phyloP scores from a whole-genome alignment of 2,329 filamentous ascomycete genomes.

The Aspergillus sp. region DNA sequence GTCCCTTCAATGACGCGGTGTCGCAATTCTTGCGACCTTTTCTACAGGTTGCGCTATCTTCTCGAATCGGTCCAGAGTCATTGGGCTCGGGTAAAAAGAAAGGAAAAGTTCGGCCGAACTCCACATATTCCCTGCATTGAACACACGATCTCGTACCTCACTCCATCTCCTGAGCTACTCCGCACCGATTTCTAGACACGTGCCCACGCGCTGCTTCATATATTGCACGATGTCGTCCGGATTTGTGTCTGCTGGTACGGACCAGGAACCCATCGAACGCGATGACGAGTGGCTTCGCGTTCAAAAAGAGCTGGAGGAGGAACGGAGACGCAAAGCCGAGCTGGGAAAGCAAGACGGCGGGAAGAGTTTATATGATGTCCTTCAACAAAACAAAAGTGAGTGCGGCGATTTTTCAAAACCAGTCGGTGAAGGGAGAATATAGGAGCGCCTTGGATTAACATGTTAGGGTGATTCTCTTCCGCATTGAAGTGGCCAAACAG shows the following conservation, averaged over 20 bases:
- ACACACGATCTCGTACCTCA: not conserved
- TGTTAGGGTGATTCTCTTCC: slow-evolving; percentile 34
- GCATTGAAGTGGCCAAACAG: slow-evolving; percentile 44
- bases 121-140: too few species aligned
- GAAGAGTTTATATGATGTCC: slow-evolving; percentile 49
- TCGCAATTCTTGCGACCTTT: too few species aligned
- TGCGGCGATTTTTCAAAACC: slow-evolving; percentile 3
- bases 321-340: slow-evolving; percentile 43
- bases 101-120: too few species aligned
- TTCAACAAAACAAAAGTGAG: slow-evolving; percentile 51
- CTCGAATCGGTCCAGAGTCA: too few species aligned
- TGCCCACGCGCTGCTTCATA: not conserved
- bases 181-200: not conserved
- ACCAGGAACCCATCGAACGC: slow-evolving; percentile 36
- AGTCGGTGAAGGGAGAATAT: not conserved
- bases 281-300: slow-evolving; percentile 45
- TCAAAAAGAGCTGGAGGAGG: slow-evolving; percentile 46
- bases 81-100: too few species aligned
- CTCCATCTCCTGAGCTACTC: not conserved
- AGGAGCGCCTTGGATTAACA: slow-evolving; percentile 32
- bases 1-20: not conserved
- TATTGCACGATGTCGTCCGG: slow-evolving; percentile 41
- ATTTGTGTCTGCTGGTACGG: slow-evolving; percentile 45
- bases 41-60: too few species aligned
- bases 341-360: slow-evolving; percentile 53